Percentiles rank a stretch among this genome's conserved stretches.
Evolutionary conservation across 345 rosid genomes (phyloP).

Genomic region (Camelina sativa): DNA sequence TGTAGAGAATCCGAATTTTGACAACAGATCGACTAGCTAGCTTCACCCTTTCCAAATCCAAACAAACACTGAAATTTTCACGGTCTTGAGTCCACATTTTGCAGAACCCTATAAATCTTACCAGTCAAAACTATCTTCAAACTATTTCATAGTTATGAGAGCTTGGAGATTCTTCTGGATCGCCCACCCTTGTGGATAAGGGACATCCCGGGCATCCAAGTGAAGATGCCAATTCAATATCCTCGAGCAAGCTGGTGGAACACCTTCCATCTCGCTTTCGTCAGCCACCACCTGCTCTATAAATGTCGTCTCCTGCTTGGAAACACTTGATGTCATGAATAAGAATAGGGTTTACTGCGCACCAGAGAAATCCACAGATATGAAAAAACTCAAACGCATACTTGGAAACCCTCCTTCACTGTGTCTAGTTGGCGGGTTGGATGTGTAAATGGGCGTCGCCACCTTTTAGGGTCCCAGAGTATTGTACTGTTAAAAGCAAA

Average conservation of each 20-base stretch:
- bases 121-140: constrained; percentile 43
- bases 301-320: constrained; percentile 81
- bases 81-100: not conserved
- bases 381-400: constrained; percentile 41
- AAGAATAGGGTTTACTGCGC: not conserved
- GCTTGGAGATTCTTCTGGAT: constrained; percentile 70
- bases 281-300: constrained; percentile 90
- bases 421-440: constrained; percentile 79
- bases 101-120: constrained; percentile 21
- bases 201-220: constrained; percentile 57
- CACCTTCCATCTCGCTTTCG: constrained; percentile 91
- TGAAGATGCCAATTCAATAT: constrained; percentile 96
- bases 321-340: constrained; percentile 20
- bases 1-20: not conserved
- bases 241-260: constrained; percentile 69
- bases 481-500: constrained; percentile 95
- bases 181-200: constrained; percentile 80
- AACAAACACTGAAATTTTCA: not conserved
- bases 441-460: constrained; percentile 57
- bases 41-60: constrained; percentile 19
- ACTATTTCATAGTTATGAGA: constrained; percentile 52
- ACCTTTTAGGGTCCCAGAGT: constrained; percentile 88
- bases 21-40: constrained; percentile 6
- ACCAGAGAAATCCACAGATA: constrained; percentile 16
- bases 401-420: constrained; percentile 94